Conservation (phyloP, 371 early-diverging fungal species). For the Mortierella sp. region DNA sequence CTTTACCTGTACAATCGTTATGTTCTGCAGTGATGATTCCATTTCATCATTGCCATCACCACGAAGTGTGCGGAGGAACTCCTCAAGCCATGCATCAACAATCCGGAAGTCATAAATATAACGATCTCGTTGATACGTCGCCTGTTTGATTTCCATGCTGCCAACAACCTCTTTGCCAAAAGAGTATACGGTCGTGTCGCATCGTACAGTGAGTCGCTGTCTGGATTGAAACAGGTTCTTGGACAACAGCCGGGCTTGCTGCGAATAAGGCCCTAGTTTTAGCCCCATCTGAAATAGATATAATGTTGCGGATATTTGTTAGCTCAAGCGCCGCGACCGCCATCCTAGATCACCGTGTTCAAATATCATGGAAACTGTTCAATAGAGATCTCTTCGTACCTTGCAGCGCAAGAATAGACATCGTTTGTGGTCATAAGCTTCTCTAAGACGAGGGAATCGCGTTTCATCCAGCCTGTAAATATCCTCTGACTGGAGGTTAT, state of each 20-base stretch:
- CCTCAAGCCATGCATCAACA: constrained; percentile 68
- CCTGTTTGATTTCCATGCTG: constrained; percentile 65
- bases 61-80: constrained; percentile 54
- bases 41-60: constrained; percentile 8
- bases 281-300: constrained; percentile 21
- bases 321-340: too few species aligned
- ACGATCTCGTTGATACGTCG: constrained; percentile 54
- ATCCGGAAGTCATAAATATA: constrained; percentile 65
- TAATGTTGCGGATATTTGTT: too few species aligned
- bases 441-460: constrained; percentile 25
- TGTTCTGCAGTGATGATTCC: constrained; percentile 28
- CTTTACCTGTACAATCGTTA: constrained; percentile 43
- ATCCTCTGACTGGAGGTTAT: constrained; percentile 23
- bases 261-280: constrained; percentile 11
- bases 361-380: too few species aligned
- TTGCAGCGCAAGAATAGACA: constrained; percentile 30
- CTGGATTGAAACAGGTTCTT: constrained; percentile 63
- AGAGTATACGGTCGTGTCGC: constrained; percentile 70
- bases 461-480: constrained; percentile 18
- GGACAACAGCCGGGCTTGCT: constrained; percentile 11
- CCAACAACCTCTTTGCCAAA: constrained; percentile 70
- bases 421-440: constrained; percentile 20
- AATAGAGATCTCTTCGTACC: constrained; percentile 25
- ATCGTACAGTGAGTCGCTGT: constrained; percentile 62
- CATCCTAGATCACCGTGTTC: too few species aligned